Conservation (phyloP, 2,329 filamentous ascomycete species). For the Monilinia polystroma region DNA sequence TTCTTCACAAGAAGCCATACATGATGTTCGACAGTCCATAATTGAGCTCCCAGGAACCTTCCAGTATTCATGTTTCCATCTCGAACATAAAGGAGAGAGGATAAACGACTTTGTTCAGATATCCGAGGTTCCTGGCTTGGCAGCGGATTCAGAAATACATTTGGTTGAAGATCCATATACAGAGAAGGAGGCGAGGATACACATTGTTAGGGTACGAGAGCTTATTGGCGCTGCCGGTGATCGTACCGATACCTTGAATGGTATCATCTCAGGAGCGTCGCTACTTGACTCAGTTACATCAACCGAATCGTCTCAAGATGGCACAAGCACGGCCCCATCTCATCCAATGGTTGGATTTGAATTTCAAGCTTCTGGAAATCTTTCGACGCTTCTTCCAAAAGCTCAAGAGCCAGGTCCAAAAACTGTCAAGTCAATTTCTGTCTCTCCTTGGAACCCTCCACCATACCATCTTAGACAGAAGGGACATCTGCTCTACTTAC, state of each 20-base stretch:
- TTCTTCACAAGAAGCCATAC: constrained; percentile 90
- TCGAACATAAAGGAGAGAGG: constrained; percentile 82
- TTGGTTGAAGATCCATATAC: constrained; percentile 95
- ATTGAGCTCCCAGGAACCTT: constrained; percentile 91
- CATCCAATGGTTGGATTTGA: constrained; percentile 71
- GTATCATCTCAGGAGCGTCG: constrained; percentile 79
- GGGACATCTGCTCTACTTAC: constrained; percentile 88
- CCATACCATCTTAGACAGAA: constrained; percentile 87
- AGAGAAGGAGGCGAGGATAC: constrained; percentile 95
- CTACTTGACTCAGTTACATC: constrained; percentile 73
- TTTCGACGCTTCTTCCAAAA: constrained; percentile 70
- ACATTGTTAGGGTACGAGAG: constrained; percentile 86
- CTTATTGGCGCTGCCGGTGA: constrained; percentile 90
- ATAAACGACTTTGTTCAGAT: constrained; percentile 96
- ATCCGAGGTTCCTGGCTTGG: constrained; percentile 80
- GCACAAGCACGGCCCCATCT: constrained; percentile 43
- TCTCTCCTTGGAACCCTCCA: constrained; percentile 96
- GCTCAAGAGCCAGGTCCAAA: constrained; percentile 70
- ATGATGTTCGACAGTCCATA: constrained; percentile 94
- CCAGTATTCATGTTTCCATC: constrained; percentile 98
- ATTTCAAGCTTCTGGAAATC: constrained; percentile 65
- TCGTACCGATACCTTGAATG: constrained; percentile 81
- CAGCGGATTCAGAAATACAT: constrained; percentile 72
- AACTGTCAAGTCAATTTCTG: constrained; percentile 82
- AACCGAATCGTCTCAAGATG: constrained; percentile 42